Conservation (phyloP, 1,284 basidiomycete genomes). For the Hypsizygus ulmarius region DNA sequence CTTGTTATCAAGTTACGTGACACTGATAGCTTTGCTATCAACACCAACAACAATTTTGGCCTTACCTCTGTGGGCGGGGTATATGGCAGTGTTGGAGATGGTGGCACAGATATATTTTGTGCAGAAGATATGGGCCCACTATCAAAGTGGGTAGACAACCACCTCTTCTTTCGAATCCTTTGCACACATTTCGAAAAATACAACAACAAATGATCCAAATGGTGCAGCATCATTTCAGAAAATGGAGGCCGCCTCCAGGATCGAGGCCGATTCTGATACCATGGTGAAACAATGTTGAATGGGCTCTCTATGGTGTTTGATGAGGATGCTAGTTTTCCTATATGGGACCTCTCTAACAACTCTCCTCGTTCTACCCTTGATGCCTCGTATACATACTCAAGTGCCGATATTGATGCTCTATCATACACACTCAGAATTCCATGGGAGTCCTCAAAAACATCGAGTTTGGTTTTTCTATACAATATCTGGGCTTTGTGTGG, state of each 20-base stretch:
- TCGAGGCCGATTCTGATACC: slow-evolving; percentile 23
- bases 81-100: slow-evolving; percentile 26
- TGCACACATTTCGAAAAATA: slow-evolving; percentile 17
- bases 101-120: slow-evolving; percentile 25
- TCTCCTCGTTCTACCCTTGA: slow-evolving; percentile 7
- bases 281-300: not conserved
- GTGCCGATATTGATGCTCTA: slow-evolving; percentile 23
- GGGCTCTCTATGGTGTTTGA: slow-evolving; percentile 3
- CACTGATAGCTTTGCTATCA: slow-evolving; percentile 21
- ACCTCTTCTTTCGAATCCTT: slow-evolving; percentile 31
- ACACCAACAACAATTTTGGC: slow-evolving; percentile 29
- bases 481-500: slow-evolving; percentile 21
- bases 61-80: slow-evolving; percentile 23
- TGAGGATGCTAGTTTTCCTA: slow-evolving; percentile 11
- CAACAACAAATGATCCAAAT: slow-evolving; percentile 18
- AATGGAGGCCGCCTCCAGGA: slow-evolving; percentile 18
- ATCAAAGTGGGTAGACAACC: slow-evolving; percentile 39
- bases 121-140: slow-evolving; percentile 30
- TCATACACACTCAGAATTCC: slow-evolving; percentile 25
- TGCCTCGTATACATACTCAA: slow-evolving; percentile 19
- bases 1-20: slow-evolving; percentile 21
- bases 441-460: slow-evolving; percentile 25
- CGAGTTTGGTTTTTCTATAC: slow-evolving; percentile 2
- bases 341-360: slow-evolving; percentile 9
- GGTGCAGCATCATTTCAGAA: slow-evolving; percentile 8